Evolutionary conservation across 352 stramenopile genomes (phyloP).

Genomic region (Pythium plurisporium): DNA sequence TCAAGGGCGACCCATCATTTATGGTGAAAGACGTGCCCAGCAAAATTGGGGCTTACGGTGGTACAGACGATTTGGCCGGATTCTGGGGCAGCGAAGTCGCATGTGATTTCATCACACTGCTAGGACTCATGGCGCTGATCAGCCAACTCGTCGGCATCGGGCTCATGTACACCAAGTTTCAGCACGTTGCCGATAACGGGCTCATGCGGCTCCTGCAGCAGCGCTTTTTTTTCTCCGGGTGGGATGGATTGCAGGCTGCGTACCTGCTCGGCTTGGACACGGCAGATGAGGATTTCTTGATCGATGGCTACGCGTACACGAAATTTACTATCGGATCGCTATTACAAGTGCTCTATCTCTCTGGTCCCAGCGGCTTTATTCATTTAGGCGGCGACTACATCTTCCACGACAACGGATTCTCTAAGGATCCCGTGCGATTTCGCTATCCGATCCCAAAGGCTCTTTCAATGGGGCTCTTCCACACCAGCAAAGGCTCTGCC

Average conservation of each 20-base stretch:
- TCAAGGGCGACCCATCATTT: constrained; percentile 37
- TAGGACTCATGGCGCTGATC: constrained; percentile 29
- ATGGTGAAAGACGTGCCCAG: constrained; percentile 28
- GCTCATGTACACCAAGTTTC: constrained; percentile 28
- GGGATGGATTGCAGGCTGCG: constrained; percentile 34
- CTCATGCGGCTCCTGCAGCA: constrained; percentile 42
- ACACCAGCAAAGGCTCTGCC: neutral
- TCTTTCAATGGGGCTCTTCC: constrained; percentile 30
- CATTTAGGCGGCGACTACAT: constrained; percentile 44
- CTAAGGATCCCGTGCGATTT: constrained; percentile 26
- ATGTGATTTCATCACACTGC: constrained; percentile 39
- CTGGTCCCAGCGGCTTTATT: constrained; percentile 44
- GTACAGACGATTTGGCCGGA: constrained; percentile 24
- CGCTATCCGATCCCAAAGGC: constrained; percentile 34
- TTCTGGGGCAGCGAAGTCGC: constrained; percentile 58
- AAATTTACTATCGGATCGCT: constrained; percentile 38
- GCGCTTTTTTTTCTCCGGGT: constrained; percentile 47
- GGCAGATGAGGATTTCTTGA: constrained; percentile 19
- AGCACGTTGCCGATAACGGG: constrained; percentile 37
- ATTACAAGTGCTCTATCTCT: constrained; percentile 43
- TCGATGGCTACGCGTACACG: constrained; percentile 23
- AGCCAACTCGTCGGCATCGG: constrained; percentile 30
- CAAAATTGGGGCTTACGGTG: constrained; percentile 38
- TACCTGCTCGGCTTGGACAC: constrained; percentile 46
- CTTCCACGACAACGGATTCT: constrained; percentile 42